These are phyloP conservation scores for Saraca asoca DNA, from an alignment of 331 rosid species.

Conservation along the genomic window DNA sequence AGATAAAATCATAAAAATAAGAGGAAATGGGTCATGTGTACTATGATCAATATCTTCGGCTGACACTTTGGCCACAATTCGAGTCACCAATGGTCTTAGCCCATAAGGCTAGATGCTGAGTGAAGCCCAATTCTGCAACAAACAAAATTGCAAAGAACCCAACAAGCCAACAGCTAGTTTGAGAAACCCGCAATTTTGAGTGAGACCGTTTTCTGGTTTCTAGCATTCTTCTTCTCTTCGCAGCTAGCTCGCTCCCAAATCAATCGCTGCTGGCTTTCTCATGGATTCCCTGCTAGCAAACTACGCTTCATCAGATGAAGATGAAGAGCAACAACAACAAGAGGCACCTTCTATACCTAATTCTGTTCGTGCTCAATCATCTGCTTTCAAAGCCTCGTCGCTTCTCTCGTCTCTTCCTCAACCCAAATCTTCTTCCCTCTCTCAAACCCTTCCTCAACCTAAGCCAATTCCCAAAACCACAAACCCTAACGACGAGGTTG, in stretches of 20 bases:
- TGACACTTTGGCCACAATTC: too few species aligned
- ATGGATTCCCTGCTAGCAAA: slow-evolving; percentile 86
- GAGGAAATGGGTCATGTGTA: too few species aligned
- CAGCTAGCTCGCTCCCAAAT: not conserved
- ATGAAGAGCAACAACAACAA: slow-evolving; percentile 39
- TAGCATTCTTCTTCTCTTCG: not conserved
- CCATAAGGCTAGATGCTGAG: too few species aligned
- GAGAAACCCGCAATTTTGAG: not conserved
- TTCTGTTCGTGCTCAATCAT: slow-evolving; percentile 7
- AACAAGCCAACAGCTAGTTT: too few species aligned
- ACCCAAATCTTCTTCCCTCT: slow-evolving; percentile 58
- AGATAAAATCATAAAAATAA: too few species aligned
- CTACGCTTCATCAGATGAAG: slow-evolving; percentile 88
- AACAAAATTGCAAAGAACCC: too few species aligned
- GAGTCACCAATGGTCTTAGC: too few species aligned
- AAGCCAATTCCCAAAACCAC: slow-evolving; percentile 33
- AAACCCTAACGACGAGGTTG: not conserved
- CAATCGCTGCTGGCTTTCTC: not conserved
- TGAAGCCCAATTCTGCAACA: too few species aligned
- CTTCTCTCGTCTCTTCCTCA: slow-evolving; percentile 55
- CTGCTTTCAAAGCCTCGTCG: slow-evolving; percentile 33
- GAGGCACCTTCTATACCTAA: slow-evolving; percentile 34
- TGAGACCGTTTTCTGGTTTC: not conserved
- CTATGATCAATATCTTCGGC: too few species aligned
- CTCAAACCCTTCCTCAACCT: slow-evolving; percentile 60